Conservation (phyloP, 106 monocot species). For the Cymbidium sinense region DNA sequence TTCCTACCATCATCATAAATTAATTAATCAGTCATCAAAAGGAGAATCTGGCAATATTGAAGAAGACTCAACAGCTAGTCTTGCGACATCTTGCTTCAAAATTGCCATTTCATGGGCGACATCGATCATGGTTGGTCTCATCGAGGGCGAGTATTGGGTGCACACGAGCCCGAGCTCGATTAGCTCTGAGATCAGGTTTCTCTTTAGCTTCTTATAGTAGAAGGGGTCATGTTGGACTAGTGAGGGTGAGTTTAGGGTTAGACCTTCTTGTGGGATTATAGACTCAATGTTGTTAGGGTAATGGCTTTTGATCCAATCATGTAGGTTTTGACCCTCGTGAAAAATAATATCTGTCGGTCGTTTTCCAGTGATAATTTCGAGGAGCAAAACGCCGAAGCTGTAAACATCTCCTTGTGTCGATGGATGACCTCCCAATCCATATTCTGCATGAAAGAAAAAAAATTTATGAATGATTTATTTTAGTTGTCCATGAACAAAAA, state of each 20-base stretch:
- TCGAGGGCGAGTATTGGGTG: constrained; percentile 30
- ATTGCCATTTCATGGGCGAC: constrained; percentile 47
- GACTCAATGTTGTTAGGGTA: constrained; percentile 26
- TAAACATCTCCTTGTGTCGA: constrained; percentile 81
- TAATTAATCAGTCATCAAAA: neutral
- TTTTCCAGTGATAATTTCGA: constrained; percentile 68
- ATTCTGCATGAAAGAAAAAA: constrained; percentile 41
- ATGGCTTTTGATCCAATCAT: constrained; percentile 56
- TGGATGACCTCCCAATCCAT: constrained; percentile 63
- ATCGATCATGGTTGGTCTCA: constrained; percentile 46
- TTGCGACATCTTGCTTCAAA: constrained; percentile 35
- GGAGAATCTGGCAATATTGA: neutral
- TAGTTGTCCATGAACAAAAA: no score
- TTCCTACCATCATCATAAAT: neutral
- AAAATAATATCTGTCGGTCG: constrained; percentile 56
- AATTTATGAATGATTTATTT: no score
- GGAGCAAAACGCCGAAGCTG: constrained; percentile 75
- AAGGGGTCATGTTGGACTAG: neutral
- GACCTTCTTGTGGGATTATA: neutral
- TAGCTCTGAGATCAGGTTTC: constrained; percentile 25
- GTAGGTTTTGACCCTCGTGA: constrained; percentile 42
- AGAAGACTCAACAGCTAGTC: neutral
- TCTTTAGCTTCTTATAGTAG: constrained; percentile 7
- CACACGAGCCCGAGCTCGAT: constrained; percentile 40
- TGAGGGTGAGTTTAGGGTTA: constrained; percentile 15